Evolutionary conservation across 2,329 filamentous ascomycete genomes (phyloP), one percentile per base, ranked within the genome.

Genomic region (Exophiala spinifera): DNA sequence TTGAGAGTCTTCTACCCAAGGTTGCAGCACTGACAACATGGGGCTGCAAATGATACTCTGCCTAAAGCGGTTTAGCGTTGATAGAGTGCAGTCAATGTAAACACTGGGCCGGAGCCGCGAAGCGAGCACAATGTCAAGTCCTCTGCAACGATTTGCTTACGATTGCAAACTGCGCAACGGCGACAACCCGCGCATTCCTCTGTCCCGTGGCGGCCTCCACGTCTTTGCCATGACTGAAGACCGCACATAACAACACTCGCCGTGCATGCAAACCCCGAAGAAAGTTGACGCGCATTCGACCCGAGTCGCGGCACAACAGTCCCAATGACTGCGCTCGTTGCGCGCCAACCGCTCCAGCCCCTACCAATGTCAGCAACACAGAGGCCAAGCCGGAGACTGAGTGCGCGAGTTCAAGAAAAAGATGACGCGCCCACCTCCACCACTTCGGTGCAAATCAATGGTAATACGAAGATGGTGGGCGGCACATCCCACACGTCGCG

Each of bases 321-420:
- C 55, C 61, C 57, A 48, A 66, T 66, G 64, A 68, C 62, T 56
- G 61, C 64, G 51, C 61, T 67, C 53, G 62, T 64, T 58, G 64
- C 64, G 61, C 66, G 64, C 55, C 63, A 59, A 56, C 66, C 66
- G 52, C 51, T 68, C 46, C 65, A 67, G 28, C 53, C 62, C 17
- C 57, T 66, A 57, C 63, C 65, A 49, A 68, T 68, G 66, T 65
- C 60, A 58, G 54, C 64, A 40, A 44, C 57, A 25, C 65, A 65
- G 47, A 59, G 65, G 37, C 51, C 56, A 8, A 51, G 55, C 44
- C 59, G 65, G 53, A 59, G 65, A 53, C 47, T 63, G 49, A 71
- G 69, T 55, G 66, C 69, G 55, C 69, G 70, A 57, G 60, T 70
- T 40, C 72, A 69, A 56, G 62, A 71, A 50, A 73, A 69, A 46